Base-by-base conservation (phyloP, 208 protist species). In the Tritrichomonas foetus region DNA sequence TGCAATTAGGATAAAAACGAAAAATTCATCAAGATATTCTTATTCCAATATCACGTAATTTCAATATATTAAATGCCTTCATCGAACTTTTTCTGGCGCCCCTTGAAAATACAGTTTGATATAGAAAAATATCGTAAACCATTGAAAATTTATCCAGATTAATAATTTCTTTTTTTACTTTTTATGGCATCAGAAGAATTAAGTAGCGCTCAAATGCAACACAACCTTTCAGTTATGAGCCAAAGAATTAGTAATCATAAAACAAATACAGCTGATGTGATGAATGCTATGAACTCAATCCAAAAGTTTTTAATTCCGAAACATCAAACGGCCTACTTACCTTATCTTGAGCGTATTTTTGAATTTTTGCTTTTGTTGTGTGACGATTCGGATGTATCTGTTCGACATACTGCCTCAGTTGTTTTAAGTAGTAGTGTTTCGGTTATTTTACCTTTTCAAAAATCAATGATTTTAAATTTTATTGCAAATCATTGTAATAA, bases 361-460 rank as follows among this genome's bases (percentile, higher is more conserved):
- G 78, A 89, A 27, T n/a, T 57, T 16, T 39, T 89, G 5, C 41
- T 89, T 39, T 1, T 14, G 8, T n/a, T 89, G 0, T 53, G 78
- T 39, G 78, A 89, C 39, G 47, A 89, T 47, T 5, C 9, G 2
- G 78, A 89, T 57, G 78, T 89, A 3, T 89, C 78, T 33, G 30
- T 89, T 39, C 41, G 78, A 0, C 78, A 89, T n/a, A 57, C 47
- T 33, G 39, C 78, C 20, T 53, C 78, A 9, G 47, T 89, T 53
- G 44, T 89, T 33, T 20, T 89, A 27, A 36, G 44, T 39, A 53
- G 41, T 57, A 44, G 47, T 27, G 78, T 89, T 39, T 14, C 44
- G 44, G 20, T 89, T 39, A 57, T 89, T 89, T 27, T 89, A 14
- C 78, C 78, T 57, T 89, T 61, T 47, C 78, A 89, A 39, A 89